phyloP scores from a whole-genome alignment of 805 yeast species.

The Zygotorulaspora sp. region DNA sequence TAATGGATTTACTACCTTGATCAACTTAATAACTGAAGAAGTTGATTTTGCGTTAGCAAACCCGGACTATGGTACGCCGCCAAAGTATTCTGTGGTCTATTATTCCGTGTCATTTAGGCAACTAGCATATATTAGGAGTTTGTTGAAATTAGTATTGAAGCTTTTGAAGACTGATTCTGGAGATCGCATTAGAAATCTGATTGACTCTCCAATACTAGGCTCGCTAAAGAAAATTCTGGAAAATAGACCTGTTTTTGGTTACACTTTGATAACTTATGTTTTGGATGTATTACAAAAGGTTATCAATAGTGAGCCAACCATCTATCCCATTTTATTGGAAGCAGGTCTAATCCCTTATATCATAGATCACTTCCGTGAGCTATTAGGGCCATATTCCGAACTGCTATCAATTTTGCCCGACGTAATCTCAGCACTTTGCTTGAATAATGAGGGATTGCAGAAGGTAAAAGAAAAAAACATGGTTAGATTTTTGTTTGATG shows the following conservation, averaged over 20 bases:
- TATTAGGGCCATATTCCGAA: constrained; percentile 56
- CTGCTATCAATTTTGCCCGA: constrained; percentile 62
- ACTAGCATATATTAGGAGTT: constrained; percentile 51
- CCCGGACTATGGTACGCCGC: constrained; percentile 56
- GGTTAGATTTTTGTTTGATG: constrained; percentile 44
- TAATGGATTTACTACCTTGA: constrained; percentile 61
- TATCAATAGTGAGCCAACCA: constrained; percentile 87
- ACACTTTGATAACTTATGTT: constrained; percentile 53
- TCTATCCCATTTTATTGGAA: constrained; percentile 74
- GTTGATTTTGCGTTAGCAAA: constrained; percentile 57
- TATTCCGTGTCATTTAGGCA: constrained; percentile 57
- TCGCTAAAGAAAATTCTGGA: constrained; percentile 55
- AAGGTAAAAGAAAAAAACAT: constrained; percentile 44
- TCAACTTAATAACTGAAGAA: constrained; percentile 58
- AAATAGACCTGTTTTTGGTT: constrained; percentile 62
- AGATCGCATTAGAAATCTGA: constrained; percentile 76
- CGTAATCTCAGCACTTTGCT: constrained; percentile 74
- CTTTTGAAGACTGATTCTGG: constrained; percentile 72
- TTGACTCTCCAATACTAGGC: constrained; percentile 73
- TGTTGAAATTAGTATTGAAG: constrained; percentile 59
- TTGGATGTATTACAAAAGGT: constrained; percentile 63
- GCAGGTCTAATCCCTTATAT: constrained; percentile 66
- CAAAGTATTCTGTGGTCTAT: constrained; percentile 45
- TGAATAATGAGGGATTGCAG: constrained; percentile 67
- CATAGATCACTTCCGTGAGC: constrained; percentile 49